Conservation (phyloP, 2,329 filamentous ascomycete species). For the Lecanicillium sp. region DNA sequence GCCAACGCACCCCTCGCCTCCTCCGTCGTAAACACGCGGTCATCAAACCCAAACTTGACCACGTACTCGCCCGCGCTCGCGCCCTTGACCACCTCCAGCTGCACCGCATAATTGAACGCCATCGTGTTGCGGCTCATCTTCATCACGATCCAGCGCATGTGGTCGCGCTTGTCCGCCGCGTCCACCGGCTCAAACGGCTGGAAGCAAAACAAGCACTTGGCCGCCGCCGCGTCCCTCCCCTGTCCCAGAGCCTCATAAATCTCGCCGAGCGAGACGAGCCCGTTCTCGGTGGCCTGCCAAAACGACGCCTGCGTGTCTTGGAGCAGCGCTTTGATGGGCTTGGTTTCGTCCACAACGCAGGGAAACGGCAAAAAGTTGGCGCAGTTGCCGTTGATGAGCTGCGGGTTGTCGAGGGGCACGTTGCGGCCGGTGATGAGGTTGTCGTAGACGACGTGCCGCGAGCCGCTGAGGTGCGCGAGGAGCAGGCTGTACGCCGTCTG, state of each 20-base stretch:
- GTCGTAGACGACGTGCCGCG: slow-evolving; percentile 25
- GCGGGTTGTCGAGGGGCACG: slow-evolving; percentile 28
- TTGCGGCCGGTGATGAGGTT: slow-evolving; percentile 34
- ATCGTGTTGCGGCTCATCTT: slow-evolving; percentile 1
- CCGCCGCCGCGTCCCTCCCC: not conserved
- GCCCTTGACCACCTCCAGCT: not conserved
- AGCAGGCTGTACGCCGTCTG: slow-evolving; percentile 28
- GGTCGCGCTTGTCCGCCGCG: not conserved
- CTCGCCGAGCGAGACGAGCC: not conserved
- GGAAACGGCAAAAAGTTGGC: slow-evolving; percentile 28
- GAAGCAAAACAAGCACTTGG: not conserved
- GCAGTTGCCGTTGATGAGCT: slow-evolving; percentile 30
- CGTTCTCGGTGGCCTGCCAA: not conserved
- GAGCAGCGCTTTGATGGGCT: not conserved
- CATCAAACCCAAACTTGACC: not conserved
- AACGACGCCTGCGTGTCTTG: not conserved
- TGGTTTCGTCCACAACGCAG: not conserved
- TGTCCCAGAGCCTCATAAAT: not conserved
- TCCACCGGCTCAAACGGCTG: not conserved
- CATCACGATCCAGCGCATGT: not conserved
- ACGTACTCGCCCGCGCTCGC: not conserved
- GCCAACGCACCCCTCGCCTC: not conserved
- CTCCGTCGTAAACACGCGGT: not conserved
- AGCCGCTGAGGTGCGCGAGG: slow-evolving; percentile 20
- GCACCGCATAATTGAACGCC: not conserved